Evolutionary conservation across 1,284 basidiomycete genomes (phyloP).

Genomic region (Microbotryum violaceum): DNA sequence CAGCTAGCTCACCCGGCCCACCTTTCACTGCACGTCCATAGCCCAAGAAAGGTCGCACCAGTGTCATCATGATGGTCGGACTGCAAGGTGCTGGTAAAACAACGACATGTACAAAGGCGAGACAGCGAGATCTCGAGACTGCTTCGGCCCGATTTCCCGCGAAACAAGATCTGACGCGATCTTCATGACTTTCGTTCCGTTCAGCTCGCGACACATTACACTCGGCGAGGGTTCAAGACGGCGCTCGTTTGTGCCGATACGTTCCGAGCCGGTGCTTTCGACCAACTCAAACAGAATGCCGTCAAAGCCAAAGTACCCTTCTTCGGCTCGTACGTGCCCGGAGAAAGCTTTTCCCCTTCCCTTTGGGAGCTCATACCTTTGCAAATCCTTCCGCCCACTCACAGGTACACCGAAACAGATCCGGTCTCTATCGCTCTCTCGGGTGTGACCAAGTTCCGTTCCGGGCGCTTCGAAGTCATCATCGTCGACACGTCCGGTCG

Average conservation of each 20-base stretch:
- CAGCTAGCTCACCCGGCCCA: background rate
- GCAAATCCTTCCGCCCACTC: background rate
- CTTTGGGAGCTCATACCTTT: background rate
- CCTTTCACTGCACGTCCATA: slow-evolving; percentile 52
- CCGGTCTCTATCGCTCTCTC: slow-evolving; percentile 89
- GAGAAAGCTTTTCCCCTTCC: background rate
- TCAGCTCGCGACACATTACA: slow-evolving; percentile 86
- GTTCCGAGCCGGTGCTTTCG: slow-evolving; percentile 98
- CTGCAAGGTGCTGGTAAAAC: slow-evolving; percentile 98
- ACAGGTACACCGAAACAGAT: slow-evolving; percentile 87
- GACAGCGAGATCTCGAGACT: background rate
- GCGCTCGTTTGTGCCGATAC: slow-evolving; percentile 99
- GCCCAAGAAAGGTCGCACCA: slow-evolving; percentile 87
- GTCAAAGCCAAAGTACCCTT: slow-evolving; percentile 98
- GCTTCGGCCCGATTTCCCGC: no score
- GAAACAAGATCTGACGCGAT: slow-evolving; percentile 4
- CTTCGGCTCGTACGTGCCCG: slow-evolving; percentile 63
- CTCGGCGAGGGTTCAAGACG: slow-evolving; percentile 94
- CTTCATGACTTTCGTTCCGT: background rate
- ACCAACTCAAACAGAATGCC: slow-evolving; percentile 83
- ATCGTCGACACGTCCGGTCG: slow-evolving; percentile 98
- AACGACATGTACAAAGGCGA: slow-evolving; percentile 83
- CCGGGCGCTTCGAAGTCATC: slow-evolving; percentile 96
- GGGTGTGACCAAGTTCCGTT: slow-evolving; percentile 94
- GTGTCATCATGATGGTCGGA: slow-evolving; percentile 97